Evolutionary conservation across 2,329 filamentous ascomycete genomes (phyloP), one percentile per base, ranked within the genome.

Genomic region (Apiospora kogelbergensis): DNA sequence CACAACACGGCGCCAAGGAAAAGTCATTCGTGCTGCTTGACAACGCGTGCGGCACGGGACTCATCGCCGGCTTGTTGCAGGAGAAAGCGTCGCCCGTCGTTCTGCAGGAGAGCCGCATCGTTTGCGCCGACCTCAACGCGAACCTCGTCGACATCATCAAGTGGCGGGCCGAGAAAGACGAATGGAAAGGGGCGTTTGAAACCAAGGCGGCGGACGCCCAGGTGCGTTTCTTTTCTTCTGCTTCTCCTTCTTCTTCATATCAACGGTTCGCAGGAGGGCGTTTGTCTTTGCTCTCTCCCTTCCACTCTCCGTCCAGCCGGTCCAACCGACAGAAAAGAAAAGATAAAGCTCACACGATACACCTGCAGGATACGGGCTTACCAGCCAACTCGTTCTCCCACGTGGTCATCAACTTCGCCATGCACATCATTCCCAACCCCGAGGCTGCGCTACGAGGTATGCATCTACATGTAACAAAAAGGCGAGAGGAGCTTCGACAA

Each of bases 371-470:
- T 11, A 45, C 63, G 1, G 41, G 44, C 6, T 15, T 65, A 13
- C 63, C 63, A 11, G 10, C 63, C 41, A 37, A n/a, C 24, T 45
- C 63, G 15, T 65, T 65, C 63, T 45, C 63, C 41, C 63, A 65
- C 63, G 26, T 65, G 10, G 44, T 45, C 41, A 30, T 65, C 41
- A 65, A 45, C 41, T 65, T 65, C 24, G 63, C 63, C 63, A 65
- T 65, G 41, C 63, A 65, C 63, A 33, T 65, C 24, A 33, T 65
- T 13, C 63, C 63, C 17, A 45, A 42, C 3, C 63, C 63, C 24
- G 63, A 22, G 9, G 24, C 17, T 6, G 63, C n/a, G 41, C 63
- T 60, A 0, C 53, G 53, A 60, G 53, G 53, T 60, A 37, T 10
- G 30, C 30, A 24, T 6, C 17, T 20, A 13, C 30, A n/a, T 11